Evolutionary conservation across 768 basidiomycete species (phyloP).

Genomic region (Mycena sanguinolenta): DNA sequence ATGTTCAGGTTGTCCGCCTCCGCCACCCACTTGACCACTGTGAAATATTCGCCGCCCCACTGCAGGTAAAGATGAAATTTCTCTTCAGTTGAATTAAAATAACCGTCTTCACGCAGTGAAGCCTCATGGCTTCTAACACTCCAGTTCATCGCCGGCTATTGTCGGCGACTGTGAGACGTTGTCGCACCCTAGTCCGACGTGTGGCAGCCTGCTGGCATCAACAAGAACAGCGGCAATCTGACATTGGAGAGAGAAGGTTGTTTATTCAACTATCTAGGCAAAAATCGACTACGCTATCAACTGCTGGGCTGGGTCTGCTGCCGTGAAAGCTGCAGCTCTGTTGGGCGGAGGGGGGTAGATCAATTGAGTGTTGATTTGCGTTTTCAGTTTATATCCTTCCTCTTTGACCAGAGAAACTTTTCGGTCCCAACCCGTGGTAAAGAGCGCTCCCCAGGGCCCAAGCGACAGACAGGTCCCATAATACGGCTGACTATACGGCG

Average conservation of each 20-base stretch:
- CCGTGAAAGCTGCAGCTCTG: conserved; percentile 31
- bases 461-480: conserved; percentile 41
- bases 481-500: conserved; percentile 33
- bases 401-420: conserved; percentile 23
- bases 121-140: neutral
- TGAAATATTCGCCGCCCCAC: too few relatives aligned
- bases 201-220: too few relatives aligned
- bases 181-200: too few relatives aligned
- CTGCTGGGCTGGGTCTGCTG: conserved; percentile 32
- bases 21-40: too few relatives aligned
- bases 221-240: neutral
- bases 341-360: conserved; percentile 39
- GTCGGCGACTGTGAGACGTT: neutral
- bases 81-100: neutral
- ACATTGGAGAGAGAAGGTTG: neutral
- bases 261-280: neutral
- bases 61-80: conserved; percentile 1
- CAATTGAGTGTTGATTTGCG: conserved; percentile 35
- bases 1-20: neutral
- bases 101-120: neutral
- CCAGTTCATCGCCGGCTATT: neutral
- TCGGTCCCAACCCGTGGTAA: conserved; percentile 41
- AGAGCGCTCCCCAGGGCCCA: conserved; percentile 39
- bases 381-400: conserved; percentile 37
- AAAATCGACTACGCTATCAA: conserved; percentile 3